Conservation (phyloP, 768 basidiomycete species). For the Mrakia hoshinonis region DNA sequence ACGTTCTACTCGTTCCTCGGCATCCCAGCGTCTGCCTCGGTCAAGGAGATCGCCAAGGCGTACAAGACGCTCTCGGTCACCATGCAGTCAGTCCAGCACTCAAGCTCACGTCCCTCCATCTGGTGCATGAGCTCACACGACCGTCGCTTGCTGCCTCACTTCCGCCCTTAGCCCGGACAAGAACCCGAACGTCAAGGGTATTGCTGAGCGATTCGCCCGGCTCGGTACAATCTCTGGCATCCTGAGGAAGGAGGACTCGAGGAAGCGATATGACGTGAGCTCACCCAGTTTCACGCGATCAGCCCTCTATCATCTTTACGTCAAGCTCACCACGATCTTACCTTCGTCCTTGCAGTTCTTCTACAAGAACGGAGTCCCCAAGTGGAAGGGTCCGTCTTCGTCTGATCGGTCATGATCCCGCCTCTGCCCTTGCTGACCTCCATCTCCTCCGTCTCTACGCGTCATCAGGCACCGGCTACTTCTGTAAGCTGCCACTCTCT, state of each 20-base stretch:
- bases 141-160: neutral
- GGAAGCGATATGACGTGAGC: constrained; percentile 57
- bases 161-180: constrained; percentile 72
- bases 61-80: constrained; percentile 84
- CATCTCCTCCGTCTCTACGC: neutral
- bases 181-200: constrained; percentile 67
- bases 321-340: neutral
- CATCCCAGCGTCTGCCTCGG: constrained; percentile 57
- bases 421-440: neutral
- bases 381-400: constrained; percentile 59
- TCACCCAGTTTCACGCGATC: neutral
- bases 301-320: neutral
- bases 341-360: constrained; percentile 51
- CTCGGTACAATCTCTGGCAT: constrained; percentile 78
- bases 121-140: neutral
- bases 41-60: constrained; percentile 72
- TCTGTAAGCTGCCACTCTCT: constrained; percentile 44
- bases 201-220: constrained; percentile 84
- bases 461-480: constrained; percentile 66
- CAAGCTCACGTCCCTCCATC: neutral
- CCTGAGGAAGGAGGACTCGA: constrained; percentile 62
- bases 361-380: constrained; percentile 94
- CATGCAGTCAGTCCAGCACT: constrained; percentile 59
- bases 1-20: constrained; percentile 93
- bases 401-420: neutral